Evolutionary conservation across 192 early-diverging fungal species (phyloP), one percentile per base, ranked within the genome.

Genomic region (Paraglomus brasilianum): DNA sequence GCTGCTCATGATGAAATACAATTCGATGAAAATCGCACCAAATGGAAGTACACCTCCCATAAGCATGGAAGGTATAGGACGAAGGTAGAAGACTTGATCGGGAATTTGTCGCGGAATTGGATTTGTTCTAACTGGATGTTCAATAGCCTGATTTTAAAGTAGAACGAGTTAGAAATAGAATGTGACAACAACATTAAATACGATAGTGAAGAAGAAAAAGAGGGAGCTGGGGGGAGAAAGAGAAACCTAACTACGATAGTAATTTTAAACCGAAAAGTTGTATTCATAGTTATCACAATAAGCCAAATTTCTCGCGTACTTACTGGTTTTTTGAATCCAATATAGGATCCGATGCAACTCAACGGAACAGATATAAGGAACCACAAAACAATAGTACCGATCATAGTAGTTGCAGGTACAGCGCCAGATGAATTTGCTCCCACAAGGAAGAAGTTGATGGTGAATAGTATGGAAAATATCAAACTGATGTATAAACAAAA

Each of bases 41-140:
- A 98, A 98, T 17, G 94, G 93, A 44, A 98, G 81, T 36, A 98
- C 73, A 43, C 95, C 96, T 8, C 89, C 89, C 75, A 92, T 85
- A 53, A 89, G 71, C 65, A 93, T 85, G 44, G 93, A 85, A 4
- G 88, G 82, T 46, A 87, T 48, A 13, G 92, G 85, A 10, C 90
- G 88, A 2, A 93, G 85, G 56, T 90, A 89, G 79, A 89, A 91
- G 24, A 86, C 82, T 69, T 92, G 88, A 45, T 95, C 93, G 14
- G 95, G 95, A 50, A 97, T 91, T 72, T 92, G 95, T 21, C 95
- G 86, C 24, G 95, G 95, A 52, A 98, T 95, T 74, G 92, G 93
- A 71, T 98, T 98, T 9, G 92, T 87, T 15, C 93, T 89, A 42
- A 90, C 89, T n/a, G 90, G 90, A 36, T 85, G 79, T 56, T 92